These are phyloP conservation scores for Blastobotrys parvus DNA, from an alignment of 805 yeast genomes.

Conservation along the genomic window DNA sequence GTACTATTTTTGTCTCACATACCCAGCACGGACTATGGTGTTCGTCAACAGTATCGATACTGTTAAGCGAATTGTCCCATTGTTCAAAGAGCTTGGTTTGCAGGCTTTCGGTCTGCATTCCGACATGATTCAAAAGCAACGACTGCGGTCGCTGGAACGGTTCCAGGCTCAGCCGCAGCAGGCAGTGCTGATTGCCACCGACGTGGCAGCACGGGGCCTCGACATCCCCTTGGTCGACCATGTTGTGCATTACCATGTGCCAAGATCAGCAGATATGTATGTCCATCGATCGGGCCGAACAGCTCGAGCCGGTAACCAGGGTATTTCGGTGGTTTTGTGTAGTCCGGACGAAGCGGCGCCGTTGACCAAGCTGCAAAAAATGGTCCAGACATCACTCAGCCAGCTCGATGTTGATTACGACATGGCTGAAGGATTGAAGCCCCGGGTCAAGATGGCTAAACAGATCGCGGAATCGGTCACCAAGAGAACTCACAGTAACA, in stretches of 20 bases:
- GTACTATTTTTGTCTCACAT: constrained; percentile 78
- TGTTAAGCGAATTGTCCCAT: constrained; percentile 76
- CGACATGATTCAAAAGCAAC: constrained; percentile 89
- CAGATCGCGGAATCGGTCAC: constrained; percentile 67
- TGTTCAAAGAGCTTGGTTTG: constrained; percentile 59
- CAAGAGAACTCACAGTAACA: constrained; percentile 42
- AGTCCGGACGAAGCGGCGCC: constrained; percentile 92
- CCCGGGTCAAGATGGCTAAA: constrained; percentile 60
- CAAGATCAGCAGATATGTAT: constrained; percentile 88
- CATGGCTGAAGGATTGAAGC: constrained; percentile 59
- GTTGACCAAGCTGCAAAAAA: constrained; percentile 48
- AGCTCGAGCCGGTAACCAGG: constrained; percentile 89
- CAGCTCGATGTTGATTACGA: constrained; percentile 71
- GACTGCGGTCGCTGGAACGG: constrained; percentile 76
- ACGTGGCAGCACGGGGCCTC: constrained; percentile 96
- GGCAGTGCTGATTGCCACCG: constrained; percentile 77
- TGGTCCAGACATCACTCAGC: constrained; percentile 39
- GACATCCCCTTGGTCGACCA: constrained; percentile 88
- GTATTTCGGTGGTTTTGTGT: constrained; percentile 90
- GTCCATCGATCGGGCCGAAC: constrained; percentile 97
- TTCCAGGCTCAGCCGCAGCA: constrained; percentile 42
- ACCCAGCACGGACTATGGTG: constrained; percentile 82
- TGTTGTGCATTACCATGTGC: constrained; percentile 92
- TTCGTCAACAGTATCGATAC: constrained; percentile 95
- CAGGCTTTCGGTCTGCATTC: constrained; percentile 76